Conservation (phyloP, 805 yeast genomes). For the Schizosaccharomyces japonicus region DNA sequence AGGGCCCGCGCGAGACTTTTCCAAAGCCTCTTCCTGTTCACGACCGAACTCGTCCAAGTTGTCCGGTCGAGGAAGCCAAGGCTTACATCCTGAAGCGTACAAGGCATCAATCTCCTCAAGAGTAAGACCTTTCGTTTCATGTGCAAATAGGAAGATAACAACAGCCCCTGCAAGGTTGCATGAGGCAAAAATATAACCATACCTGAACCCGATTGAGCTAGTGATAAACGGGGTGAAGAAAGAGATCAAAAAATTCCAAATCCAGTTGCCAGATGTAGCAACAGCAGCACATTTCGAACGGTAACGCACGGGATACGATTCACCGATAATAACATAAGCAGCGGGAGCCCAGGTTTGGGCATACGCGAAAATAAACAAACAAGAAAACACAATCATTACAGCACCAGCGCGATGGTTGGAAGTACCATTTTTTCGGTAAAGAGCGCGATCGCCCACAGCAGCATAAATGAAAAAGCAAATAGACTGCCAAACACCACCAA, state of each 20-base stretch:
- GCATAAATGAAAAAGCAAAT: constrained; percentile 31
- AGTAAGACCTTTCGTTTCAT: constrained; percentile 35
- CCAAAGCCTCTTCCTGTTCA: neutral
- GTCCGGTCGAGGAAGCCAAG: neutral
- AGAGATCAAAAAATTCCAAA: constrained; percentile 31
- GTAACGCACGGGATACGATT: constrained; percentile 25
- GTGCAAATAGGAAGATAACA: constrained; percentile 34
- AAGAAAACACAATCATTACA: constrained; percentile 30
- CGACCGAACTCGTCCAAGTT: neutral
- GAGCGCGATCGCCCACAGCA: constrained; percentile 21
- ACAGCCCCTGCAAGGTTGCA: constrained; percentile 29
- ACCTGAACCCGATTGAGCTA: constrained; percentile 33
- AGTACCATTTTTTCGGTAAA: constrained; percentile 18
- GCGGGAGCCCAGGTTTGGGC: constrained; percentile 39
- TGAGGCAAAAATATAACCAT: constrained; percentile 38
- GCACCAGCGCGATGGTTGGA: constrained; percentile 18
- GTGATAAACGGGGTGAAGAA: constrained; percentile 52
- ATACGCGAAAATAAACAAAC: constrained; percentile 27
- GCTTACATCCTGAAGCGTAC: constrained; percentile 13
- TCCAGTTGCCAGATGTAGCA: constrained; percentile 22
- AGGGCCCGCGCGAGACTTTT: neutral
- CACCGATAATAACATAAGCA: constrained; percentile 24
- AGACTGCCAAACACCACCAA: constrained; percentile 27
- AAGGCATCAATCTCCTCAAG: constrained; percentile 35
- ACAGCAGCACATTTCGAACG: constrained; percentile 14